phyloP scores from a whole-genome alignment of 192 early-diverging fungal species.

The Coemansia sp. region DNA sequence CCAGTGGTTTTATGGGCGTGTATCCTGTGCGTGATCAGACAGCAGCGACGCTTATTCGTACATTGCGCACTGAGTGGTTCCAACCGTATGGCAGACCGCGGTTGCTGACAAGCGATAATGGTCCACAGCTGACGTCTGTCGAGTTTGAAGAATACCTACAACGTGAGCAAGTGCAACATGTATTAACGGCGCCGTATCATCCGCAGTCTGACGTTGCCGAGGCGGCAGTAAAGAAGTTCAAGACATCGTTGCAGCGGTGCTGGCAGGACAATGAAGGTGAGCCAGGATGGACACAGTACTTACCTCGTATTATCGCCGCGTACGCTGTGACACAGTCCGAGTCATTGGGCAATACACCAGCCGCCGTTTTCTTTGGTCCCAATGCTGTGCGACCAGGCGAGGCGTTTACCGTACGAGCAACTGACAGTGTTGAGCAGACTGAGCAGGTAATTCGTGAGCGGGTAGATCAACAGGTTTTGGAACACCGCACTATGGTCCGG shows the following conservation, averaged over 20 bases:
- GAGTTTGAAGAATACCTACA: no score
- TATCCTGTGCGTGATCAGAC: conserved; percentile 12
- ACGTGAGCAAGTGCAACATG: no score
- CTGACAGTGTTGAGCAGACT: neutral
- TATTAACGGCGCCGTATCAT: no score
- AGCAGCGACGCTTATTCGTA: neutral
- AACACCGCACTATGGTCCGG: neutral
- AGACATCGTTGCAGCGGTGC: conserved; percentile 5
- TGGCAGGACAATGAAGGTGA: neutral
- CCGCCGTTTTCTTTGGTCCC: neutral
- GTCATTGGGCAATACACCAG: neutral
- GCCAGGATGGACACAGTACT: conserved; percentile 8
- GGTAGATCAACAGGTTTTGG: neutral
- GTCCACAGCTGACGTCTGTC: no score
- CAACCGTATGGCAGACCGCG: neutral
- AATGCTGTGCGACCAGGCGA: neutral
- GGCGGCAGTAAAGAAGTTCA: neutral
- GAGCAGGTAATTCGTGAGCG: neutral
- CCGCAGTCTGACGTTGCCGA: no score
- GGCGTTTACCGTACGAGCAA: neutral
- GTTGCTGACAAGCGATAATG: no score
- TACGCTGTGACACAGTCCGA: conserved; percentile 17
- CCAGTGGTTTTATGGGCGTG: conserved; percentile 12
- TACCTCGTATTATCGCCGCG: conserved; percentile 14
- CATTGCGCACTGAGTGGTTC: conserved; percentile 12